Conservation (phyloP, 176 grass and related monocot genomes). For the Zizania latifolia region DNA sequence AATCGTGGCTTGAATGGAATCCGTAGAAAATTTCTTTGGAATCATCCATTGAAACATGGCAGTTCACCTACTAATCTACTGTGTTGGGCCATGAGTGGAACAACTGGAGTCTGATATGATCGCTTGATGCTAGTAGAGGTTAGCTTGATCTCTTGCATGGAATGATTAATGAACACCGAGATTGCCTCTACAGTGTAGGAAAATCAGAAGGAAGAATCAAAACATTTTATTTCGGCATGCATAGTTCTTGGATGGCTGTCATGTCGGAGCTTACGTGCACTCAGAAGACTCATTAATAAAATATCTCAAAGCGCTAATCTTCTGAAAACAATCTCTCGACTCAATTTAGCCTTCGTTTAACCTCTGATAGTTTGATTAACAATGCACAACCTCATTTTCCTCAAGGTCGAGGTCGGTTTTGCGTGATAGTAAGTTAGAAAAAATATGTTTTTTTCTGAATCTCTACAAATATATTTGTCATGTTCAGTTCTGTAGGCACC, state of each 20-base stretch:
- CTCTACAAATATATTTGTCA: no score
- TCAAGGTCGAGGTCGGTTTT: conserved; percentile 18
- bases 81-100: background rate
- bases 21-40: background rate
- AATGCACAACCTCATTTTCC: background rate
- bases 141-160: no score
- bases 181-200: background rate
- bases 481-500: no score
- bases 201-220: background rate
- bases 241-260: background rate
- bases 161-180: background rate
- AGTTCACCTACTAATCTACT: background rate
- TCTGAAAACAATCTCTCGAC: background rate
- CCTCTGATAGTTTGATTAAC: background rate
- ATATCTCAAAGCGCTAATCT: background rate
- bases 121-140: no score
- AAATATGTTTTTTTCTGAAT: no score
- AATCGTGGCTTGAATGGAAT: no score
- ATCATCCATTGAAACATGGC: background rate
- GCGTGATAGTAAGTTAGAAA: background rate
- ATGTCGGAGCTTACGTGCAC: conserved; percentile 27
- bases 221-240: background rate
- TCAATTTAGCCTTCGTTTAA: background rate
- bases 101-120: no score
- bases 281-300: background rate